These are phyloP conservation scores for Globisporangium alternatum DNA, from an alignment of 352 stramenopile species.

Conservation along the genomic window DNA sequence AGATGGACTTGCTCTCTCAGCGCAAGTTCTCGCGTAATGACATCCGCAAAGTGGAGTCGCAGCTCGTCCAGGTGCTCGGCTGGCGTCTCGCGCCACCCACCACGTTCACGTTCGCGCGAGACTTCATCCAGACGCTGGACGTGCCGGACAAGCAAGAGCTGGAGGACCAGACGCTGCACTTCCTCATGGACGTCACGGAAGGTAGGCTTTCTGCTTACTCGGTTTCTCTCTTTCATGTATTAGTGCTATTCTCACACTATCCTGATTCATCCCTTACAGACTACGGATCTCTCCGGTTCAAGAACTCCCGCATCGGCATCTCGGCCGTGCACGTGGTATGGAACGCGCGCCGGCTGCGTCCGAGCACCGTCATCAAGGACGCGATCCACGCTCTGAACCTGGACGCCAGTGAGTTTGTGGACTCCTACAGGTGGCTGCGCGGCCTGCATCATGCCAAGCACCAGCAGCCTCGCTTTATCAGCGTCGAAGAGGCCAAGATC, in stretches of 20 bases:
- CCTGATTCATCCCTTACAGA: slow-evolving; percentile 13
- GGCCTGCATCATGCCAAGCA: slow-evolving; percentile 23
- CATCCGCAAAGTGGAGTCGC: slow-evolving; percentile 32
- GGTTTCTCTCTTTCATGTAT: background rate
- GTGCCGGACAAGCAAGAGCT: slow-evolving; percentile 20
- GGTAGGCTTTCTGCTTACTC: background rate
- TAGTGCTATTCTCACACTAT: background rate
- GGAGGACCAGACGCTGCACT: slow-evolving; percentile 22
- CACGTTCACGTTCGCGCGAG: slow-evolving; percentile 37
- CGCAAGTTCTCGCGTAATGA: slow-evolving; percentile 40
- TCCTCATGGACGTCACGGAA: slow-evolving; percentile 26
- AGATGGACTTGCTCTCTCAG: slow-evolving; percentile 48
- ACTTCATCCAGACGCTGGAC: slow-evolving; percentile 35
- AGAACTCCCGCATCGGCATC: slow-evolving; percentile 37
- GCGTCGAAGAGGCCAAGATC: slow-evolving; percentile 34
- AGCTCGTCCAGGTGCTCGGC: slow-evolving; percentile 31
- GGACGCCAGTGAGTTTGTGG: slow-evolving; percentile 25
- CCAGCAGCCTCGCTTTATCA: slow-evolving; percentile 30
- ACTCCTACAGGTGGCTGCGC: slow-evolving; percentile 33
- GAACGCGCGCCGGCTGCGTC: slow-evolving; percentile 28
- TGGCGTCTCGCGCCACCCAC: slow-evolving; percentile 39
- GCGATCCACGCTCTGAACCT: slow-evolving; percentile 25
- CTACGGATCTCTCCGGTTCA: slow-evolving; percentile 31
- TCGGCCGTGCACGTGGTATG: slow-evolving; percentile 35
- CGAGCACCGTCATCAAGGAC: slow-evolving; percentile 29